phyloP scores from a whole-genome alignment of 257 asterid genomes.

The Scutellaria galericulata region DNA sequence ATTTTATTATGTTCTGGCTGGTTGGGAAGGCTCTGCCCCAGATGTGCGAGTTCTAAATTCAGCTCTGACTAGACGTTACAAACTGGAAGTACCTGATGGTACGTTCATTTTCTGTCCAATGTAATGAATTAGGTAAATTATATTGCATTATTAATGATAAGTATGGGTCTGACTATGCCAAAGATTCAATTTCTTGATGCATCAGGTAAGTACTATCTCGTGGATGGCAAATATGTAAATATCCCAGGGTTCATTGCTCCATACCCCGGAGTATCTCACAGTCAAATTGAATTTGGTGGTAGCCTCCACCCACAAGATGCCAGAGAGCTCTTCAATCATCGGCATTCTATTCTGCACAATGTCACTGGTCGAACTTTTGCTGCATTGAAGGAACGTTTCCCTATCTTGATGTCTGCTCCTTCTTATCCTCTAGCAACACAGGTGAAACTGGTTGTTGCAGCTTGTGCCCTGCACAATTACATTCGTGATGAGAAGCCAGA shows the following conservation, averaged over 20 bases:
- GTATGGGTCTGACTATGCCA: no score
- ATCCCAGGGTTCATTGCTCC: conserved; percentile 50
- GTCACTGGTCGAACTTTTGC: conserved; percentile 40
- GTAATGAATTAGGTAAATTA: neutral
- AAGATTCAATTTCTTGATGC: neutral
- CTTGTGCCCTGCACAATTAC: conserved; percentile 54
- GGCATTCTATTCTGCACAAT: conserved; percentile 40
- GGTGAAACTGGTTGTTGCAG: conserved; percentile 53
- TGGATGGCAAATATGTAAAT: conserved; percentile 43
- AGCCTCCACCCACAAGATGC: conserved; percentile 48
- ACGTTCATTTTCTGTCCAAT: conserved; percentile 17
- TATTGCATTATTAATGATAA: no score
- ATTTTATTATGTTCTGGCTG: conserved; percentile 54
- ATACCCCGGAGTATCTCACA: conserved; percentile 39
- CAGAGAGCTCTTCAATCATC: conserved; percentile 47
- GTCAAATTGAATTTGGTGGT: conserved; percentile 30
- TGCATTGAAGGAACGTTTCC: conserved; percentile 53
- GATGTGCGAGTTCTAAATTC: conserved; percentile 44
- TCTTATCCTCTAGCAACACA: conserved; percentile 52
- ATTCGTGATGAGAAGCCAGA: conserved; percentile 44
- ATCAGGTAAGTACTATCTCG: conserved; percentile 52
- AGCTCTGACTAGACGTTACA: conserved; percentile 49
- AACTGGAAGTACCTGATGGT: conserved; percentile 49
- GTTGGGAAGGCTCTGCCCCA: conserved; percentile 61
- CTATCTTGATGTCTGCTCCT: conserved; percentile 49